Evolutionary conservation across 139 green algal species (phyloP).

Genomic region (Microglena sp.): DNA sequence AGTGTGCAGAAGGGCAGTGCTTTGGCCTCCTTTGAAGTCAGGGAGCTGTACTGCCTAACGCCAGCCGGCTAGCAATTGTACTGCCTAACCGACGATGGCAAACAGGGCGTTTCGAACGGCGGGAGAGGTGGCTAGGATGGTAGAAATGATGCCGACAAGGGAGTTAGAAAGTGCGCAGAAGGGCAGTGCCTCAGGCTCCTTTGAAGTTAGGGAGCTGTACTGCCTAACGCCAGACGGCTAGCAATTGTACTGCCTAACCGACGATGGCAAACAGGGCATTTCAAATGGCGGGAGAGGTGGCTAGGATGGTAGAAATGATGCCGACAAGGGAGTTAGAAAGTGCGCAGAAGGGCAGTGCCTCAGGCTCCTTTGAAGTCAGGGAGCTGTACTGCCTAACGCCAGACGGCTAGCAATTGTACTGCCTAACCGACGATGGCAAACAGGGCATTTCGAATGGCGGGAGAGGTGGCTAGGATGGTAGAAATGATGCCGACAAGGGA

Average conservation of each 20-base stretch:
- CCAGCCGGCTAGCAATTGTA: too few relatives aligned
- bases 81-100: constrained; percentile 42
- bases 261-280: constrained; percentile 45
- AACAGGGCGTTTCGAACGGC: constrained; percentile 36
- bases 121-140: constrained; percentile 49
- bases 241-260: too few relatives aligned
- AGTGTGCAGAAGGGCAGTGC: constrained; percentile 80
- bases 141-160: constrained; percentile 71
- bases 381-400: too few relatives aligned
- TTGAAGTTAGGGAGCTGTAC: too few relatives aligned
- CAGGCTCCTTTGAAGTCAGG: constrained; percentile 70
- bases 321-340: constrained; percentile 74
- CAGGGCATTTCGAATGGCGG: constrained; percentile 33
- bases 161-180: constrained; percentile 79
- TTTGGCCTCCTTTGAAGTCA: constrained; percentile 67
- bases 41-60: too few relatives aligned
- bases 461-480: constrained; percentile 49
- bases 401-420: too few relatives aligned
- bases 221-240: too few relatives aligned
- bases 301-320: constrained; percentile 62
- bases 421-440: constrained; percentile 47
- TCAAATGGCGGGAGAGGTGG: constrained; percentile 39
- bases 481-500: constrained; percentile 71
- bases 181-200: constrained; percentile 76
- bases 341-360: constrained; percentile 80